Percentiles rank a stretch among this genome's conserved stretches.
Evolutionary conservation across 352 stramenopile genomes (phyloP).

Genomic region (Peronospora destructor): DNA sequence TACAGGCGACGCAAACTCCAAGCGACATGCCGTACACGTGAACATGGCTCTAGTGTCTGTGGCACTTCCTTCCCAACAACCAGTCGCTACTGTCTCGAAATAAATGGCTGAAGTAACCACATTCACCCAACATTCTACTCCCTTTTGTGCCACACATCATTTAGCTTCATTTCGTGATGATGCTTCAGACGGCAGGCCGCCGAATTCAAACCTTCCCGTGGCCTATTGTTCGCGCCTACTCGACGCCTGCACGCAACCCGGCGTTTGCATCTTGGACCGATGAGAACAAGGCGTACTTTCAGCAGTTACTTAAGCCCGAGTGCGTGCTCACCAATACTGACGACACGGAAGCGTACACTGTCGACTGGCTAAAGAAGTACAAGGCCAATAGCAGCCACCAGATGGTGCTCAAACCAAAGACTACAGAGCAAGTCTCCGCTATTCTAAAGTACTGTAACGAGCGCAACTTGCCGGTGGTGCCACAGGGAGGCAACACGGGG

Average conservation of each 20-base stretch:
- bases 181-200: too few relatives aligned
- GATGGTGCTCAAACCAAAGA: constrained; percentile 85
- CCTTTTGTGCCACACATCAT: constrained; percentile 10
- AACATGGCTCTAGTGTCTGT: constrained; percentile 35
- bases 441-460: constrained; percentile 92
- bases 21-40: constrained; percentile 76
- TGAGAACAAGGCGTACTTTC: constrained; percentile 59
- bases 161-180: too few relatives aligned
- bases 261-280: constrained; percentile 51
- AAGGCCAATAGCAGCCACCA: constrained; percentile 44
- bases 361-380: constrained; percentile 87
- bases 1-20: constrained; percentile 51
- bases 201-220: constrained; percentile 4
- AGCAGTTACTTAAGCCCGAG: constrained; percentile 48
- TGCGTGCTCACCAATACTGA: constrained; percentile 61
- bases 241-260: constrained; percentile 32
- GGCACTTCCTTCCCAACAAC: neutral
- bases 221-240: constrained; percentile 18
- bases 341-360: constrained; percentile 62
- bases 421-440: constrained; percentile 77
- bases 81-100: constrained; percentile 15
- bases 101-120: constrained; percentile 2
- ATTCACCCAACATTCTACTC: constrained; percentile 19
- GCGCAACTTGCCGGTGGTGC: constrained; percentile 85
- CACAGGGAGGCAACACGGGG: constrained; percentile 95